Evolutionary conservation across 2,329 filamentous ascomycete species (phyloP).

Genomic region (Annulohypoxylon truncatum): DNA sequence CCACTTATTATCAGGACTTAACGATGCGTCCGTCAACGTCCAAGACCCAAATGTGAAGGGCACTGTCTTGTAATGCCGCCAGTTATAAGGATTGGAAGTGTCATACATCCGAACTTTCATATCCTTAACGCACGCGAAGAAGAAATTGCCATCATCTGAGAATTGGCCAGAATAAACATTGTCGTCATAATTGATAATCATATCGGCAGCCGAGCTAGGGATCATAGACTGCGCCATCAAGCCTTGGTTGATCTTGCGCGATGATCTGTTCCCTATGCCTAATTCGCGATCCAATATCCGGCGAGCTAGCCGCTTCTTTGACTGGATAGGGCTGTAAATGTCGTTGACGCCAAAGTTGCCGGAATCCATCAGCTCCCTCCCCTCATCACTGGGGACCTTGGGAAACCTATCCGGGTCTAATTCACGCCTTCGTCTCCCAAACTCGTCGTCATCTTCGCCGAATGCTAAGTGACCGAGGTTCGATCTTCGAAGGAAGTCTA

Average conservation of each 20-base stretch:
- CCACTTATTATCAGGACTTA: constrained; percentile 92
- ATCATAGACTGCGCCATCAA: constrained; percentile 82
- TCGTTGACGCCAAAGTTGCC: constrained; percentile 82
- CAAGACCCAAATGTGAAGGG: constrained; percentile 88
- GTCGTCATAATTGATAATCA: constrained; percentile 86
- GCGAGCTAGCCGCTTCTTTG: constrained; percentile 71
- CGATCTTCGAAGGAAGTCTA: constrained; percentile 55
- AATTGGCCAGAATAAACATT: constrained; percentile 97
- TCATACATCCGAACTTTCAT: constrained; percentile 98
- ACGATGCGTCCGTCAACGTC: constrained; percentile 93
- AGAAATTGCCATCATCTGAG: constrained; percentile 96
- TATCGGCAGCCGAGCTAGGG: constrained; percentile 81
- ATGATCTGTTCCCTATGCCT: constrained; percentile 72
- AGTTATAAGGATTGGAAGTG: constrained; percentile 93
- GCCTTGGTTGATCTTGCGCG: constrained; percentile 69
- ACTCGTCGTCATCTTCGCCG: constrained; percentile 51
- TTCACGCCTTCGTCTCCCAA: constrained; percentile 55
- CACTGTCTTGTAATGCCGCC: constrained; percentile 95
- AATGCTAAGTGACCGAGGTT: constrained; percentile 54
- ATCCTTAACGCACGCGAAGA: constrained; percentile 91
- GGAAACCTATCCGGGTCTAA: constrained; percentile 74
- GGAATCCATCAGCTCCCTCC: constrained; percentile 81
- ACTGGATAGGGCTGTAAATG: constrained; percentile 57
- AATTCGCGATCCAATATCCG: constrained; percentile 85
- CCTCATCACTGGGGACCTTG: constrained; percentile 84